Evolutionary conservation across 2,329 filamentous ascomycete species (phyloP), one percentile per base, ranked within the genome.

Genomic region (Curvularia sp.): DNA sequence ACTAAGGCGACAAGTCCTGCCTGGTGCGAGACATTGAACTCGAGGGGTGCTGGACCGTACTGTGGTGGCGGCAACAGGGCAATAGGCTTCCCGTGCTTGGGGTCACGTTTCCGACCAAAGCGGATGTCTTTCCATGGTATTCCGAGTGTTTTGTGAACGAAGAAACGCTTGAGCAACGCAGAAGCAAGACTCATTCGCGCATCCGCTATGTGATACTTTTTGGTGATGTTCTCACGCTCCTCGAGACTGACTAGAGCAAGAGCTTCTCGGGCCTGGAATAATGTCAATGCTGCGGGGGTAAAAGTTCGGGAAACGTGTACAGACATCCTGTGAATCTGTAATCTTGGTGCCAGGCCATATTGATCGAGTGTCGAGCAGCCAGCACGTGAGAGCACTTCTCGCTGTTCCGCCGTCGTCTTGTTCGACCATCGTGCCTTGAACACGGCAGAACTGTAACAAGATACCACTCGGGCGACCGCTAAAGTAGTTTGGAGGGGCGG

Each of bases 1-100:
- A 89, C 82, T 30, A 93, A 79, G 2, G 85, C 85, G 0, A 93
- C 90, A 15, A 94, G 79, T 1, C 91, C 90, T 8, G 88, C 88
- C 79, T 94, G 91, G 75, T 94, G 91, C 46, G 86, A 89, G 55
- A 93, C 84, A 76, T 94, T 94, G 82, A 94, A 93, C 62, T 89
- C 86, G 38, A 88, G 75, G 59, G 78, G 66, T 64, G 78, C 46
- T 54, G 64, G 51, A 3, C 51, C 55, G 20, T 46, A 24, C 24
- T 51, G 43, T 12, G 58, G 58, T 28, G 51, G 55, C 8, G 20
- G 20, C 58, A 78, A 64, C 67, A 84, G 75, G 55, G 83, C 78
- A 73, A 81, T 75, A 62, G 82, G 80, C 80, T 84, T 84, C 26
- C 82, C 82, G 57, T 83, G 80, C 55, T 79, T 79, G 22, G 78